Percentiles rank a stretch among this genome's conserved stretches.
Evolutionary conservation across 1,284 basidiomycete genomes (phyloP).

Genomic region (Sanghuangporus weigelae): DNA sequence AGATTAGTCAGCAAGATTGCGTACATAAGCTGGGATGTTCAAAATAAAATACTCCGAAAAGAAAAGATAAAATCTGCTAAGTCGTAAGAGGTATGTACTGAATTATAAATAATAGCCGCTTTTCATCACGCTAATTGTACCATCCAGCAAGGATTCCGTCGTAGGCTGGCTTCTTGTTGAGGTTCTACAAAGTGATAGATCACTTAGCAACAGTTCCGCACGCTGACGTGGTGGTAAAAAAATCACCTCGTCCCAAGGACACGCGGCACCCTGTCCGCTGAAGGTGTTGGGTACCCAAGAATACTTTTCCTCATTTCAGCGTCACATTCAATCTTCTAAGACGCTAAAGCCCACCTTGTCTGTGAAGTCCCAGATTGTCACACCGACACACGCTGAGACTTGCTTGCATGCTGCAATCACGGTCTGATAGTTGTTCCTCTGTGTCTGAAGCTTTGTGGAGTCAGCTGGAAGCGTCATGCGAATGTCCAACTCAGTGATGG

Average conservation of each 20-base stretch:
- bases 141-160: slow-evolving; percentile 19
- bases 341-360: slow-evolving; percentile 29
- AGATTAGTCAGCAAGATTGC: not conserved
- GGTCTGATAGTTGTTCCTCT: slow-evolving; percentile 42
- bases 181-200: slow-evolving; percentile 11
- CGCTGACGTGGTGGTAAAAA: not conserved
- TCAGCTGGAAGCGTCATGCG: slow-evolving; percentile 48
- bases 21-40: not conserved
- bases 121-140: not conserved
- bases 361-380: slow-evolving; percentile 47
- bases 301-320: slow-evolving; percentile 9
- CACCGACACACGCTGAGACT: slow-evolving; percentile 39
- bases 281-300: slow-evolving; percentile 22
- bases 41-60: too few relatives aligned
- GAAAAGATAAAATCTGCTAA: too few relatives aligned
- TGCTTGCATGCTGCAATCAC: slow-evolving; percentile 40
- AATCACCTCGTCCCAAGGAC: slow-evolving; percentile 21
- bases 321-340: not conserved
- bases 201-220: not conserved
- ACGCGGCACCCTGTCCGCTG: slow-evolving; percentile 21
- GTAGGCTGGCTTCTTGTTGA: slow-evolving; percentile 20
- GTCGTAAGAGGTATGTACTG: not conserved
- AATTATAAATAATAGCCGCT: not conserved
- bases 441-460: slow-evolving; percentile 39
- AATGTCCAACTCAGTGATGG: slow-evolving; percentile 51